Evolutionary conservation across 768 basidiomycete genomes (phyloP), one percentile per base, ranked within the genome.

Genomic region (Trametes meyenii): DNA sequence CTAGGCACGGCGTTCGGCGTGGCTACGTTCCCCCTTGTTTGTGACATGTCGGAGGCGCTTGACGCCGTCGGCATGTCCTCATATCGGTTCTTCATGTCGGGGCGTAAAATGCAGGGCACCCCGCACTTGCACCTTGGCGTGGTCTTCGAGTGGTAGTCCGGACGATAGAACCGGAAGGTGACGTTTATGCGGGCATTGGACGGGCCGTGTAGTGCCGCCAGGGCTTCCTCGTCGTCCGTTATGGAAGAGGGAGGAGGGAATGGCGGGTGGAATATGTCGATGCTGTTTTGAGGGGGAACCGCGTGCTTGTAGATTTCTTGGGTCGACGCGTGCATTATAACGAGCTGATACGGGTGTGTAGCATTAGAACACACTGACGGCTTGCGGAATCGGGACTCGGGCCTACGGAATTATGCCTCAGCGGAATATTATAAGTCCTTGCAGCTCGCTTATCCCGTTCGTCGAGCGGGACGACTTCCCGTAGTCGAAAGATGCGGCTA

Each of bases 251-350:
- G 67, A 26, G 55, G 73, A 24, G 67, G 71, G 59, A 44, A 69
- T 1, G 80, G 69, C 4, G 92, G 90, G 35, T 81, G 82, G 70
- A 85, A 92, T n/a, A 88, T 66, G 68, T 94, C 92, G 42, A 94
- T 81, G 1, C 82, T 76, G 12, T 78, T 71, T 62, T 91, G 89
- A 0, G 91, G 87, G 19, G 89, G 91, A 17, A 93, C 81, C 4
- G 85, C 81, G 65, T 93, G 90, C 67, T 94, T 94, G 75, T 89
- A 94, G 42, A 77, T 78, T 69, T 94, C 92, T 77, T 94, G 92
- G 60, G 87, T 88, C 16, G 86, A 84, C 1, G 91, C 89, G 66
- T 94, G 92, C 92, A 94, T 94, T 58, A 94, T 91, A n/a, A 81
- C 81, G 38, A 94, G 77, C 90, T 93, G 45, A n/a, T n/a, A n/a